Conservation (phyloP, 352 stramenopile species). For the Globisporangium nagaii region DNA sequence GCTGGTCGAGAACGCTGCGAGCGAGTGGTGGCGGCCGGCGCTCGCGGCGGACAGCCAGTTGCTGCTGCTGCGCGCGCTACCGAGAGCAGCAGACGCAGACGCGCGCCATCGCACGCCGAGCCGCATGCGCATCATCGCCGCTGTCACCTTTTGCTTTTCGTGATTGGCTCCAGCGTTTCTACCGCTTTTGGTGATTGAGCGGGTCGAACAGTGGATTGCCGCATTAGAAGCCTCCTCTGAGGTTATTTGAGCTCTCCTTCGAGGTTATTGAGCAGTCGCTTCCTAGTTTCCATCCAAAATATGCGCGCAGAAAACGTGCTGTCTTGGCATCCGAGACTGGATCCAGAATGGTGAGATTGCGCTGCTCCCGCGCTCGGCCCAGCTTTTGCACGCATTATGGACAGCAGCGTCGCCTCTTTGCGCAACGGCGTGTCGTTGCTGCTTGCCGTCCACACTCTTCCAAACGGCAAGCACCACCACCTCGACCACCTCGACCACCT, state of each 20-base stretch:
- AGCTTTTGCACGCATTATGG: too few species aligned
- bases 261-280: too few species aligned
- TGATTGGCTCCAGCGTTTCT: not conserved
- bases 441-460: not conserved
- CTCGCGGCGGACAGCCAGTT: not conserved
- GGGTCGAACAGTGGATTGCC: not conserved
- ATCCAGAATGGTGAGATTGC: too few species aligned
- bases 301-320: too few species aligned
- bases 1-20: too few species aligned
- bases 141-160: not conserved
- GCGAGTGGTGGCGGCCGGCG: not conserved
- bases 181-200: not conserved
- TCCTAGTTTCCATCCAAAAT: too few species aligned
- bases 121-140: constrained; percentile 4
- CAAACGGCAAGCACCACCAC: not conserved
- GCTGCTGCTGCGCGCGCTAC: not conserved
- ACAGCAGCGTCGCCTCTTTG: too few species aligned
- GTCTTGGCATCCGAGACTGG: too few species aligned
- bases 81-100: not conserved
- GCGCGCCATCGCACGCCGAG: too few species aligned
- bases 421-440: not conserved
- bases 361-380: too few species aligned
- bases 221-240: not conserved
- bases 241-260: too few species aligned
- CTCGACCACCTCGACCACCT: not conserved